phyloP scores from a whole-genome alignment of 305 asterid species.

The Solanum chacoense region DNA sequence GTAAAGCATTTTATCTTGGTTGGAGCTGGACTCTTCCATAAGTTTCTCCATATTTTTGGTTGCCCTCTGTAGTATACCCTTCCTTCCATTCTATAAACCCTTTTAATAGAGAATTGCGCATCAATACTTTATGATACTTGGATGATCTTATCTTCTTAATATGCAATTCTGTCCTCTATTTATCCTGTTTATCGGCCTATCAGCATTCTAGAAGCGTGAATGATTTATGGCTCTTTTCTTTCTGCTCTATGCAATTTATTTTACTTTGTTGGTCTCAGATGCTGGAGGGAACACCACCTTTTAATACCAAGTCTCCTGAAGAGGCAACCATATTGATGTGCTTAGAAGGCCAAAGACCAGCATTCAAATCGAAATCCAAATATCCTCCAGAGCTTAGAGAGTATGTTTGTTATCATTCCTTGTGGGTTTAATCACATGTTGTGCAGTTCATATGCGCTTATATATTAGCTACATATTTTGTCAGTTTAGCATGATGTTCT shows the following conservation, averaged over 20 bases:
- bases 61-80: too few species aligned
- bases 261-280: slow-evolving; percentile 33
- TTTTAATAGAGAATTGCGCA: too few species aligned
- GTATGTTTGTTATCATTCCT: slow-evolving; percentile 16
- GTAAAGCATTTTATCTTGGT: too few species aligned
- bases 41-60: too few species aligned
- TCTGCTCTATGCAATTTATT: neutral
- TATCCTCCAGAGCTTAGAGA: slow-evolving; percentile 74
- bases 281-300: slow-evolving; percentile 79
- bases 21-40: too few species aligned
- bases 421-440: neutral
- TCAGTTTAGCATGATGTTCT: neutral
- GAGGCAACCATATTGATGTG: slow-evolving; percentile 58
- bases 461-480: neutral
- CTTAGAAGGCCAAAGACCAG: slow-evolving; percentile 68
- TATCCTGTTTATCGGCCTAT: neutral
- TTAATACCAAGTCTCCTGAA: slow-evolving; percentile 66
- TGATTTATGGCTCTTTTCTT: neutral
- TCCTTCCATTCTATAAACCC: too few species aligned
- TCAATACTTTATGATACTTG: neutral
- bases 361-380: slow-evolving; percentile 69
- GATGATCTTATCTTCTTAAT: neutral
- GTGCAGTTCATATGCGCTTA: neutral
- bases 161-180: neutral
- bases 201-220: neutral